phyloP scores from a whole-genome alignment of 2,329 filamentous ascomycete species.

The Cyanodermella asteris region DNA sequence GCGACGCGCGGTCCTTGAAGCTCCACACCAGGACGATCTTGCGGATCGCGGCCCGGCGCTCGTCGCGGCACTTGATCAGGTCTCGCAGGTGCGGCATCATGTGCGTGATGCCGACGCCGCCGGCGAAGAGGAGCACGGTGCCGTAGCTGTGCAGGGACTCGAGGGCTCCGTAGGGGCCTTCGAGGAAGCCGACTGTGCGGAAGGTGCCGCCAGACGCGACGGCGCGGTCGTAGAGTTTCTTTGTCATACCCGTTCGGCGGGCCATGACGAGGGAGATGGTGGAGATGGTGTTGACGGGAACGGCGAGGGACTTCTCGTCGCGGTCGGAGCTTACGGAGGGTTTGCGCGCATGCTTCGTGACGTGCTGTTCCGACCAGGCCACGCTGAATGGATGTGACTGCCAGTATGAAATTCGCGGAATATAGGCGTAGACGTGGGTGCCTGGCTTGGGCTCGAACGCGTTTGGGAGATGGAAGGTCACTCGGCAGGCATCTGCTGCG shows the following conservation, averaged over 20 bases:
- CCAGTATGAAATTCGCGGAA: slow-evolving; percentile 43
- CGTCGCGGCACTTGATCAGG: slow-evolving; percentile 29
- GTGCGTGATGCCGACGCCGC: slow-evolving; percentile 44
- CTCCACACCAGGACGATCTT: slow-evolving; percentile 42
- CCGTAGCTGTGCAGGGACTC: slow-evolving; percentile 38
- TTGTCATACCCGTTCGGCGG: slow-evolving; percentile 41
- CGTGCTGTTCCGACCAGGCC: slow-evolving; percentile 31
- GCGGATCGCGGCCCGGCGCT: slow-evolving; percentile 32
- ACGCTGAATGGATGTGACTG: slow-evolving; percentile 63
- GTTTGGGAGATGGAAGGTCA: slow-evolving; percentile 47
- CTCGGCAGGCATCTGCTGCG: slow-evolving; percentile 46
- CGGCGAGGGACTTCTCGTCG: slow-evolving; percentile 1
- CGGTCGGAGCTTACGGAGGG: slow-evolving; percentile 4
- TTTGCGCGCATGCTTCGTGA: slow-evolving; percentile 16
- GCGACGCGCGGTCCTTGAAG: slow-evolving; percentile 35
- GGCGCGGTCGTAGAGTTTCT: slow-evolving; percentile 35
- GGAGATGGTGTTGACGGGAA: slow-evolving; percentile 11
- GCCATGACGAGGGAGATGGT: slow-evolving; percentile 34
- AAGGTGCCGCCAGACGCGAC: slow-evolving; percentile 24
- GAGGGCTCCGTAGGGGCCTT: slow-evolving; percentile 41
- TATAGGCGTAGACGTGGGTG: slow-evolving; percentile 54
- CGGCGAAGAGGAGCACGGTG: slow-evolving; percentile 43
- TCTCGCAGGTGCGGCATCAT: slow-evolving; percentile 39
- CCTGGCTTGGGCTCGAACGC: slow-evolving; percentile 46
- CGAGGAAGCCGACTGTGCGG: slow-evolving; percentile 34